Conservation (phyloP, 192 early-diverging fungal species). For the Entomortierella parvispora region DNA sequence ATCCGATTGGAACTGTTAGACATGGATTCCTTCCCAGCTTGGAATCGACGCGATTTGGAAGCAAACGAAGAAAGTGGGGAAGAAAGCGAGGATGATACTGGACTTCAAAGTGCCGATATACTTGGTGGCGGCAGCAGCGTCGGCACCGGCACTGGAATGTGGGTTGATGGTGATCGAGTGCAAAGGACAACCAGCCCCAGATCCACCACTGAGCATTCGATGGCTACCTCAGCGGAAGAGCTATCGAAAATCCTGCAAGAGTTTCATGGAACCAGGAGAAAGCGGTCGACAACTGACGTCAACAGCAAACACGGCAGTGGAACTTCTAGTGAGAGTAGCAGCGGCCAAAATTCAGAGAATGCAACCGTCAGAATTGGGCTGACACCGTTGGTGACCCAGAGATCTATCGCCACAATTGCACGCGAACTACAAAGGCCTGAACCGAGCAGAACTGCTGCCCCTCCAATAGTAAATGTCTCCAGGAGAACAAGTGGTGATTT, state of each 20-base stretch:
- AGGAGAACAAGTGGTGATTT: not conserved
- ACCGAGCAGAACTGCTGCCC: too few relatives aligned
- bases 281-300: not conserved
- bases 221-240: slow-evolving; percentile 9
- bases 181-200: not conserved
- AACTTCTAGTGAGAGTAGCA: slow-evolving; percentile 15
- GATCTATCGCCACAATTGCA: not conserved
- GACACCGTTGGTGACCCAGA: not conserved
- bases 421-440: too few relatives aligned
- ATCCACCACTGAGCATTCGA: not conserved
- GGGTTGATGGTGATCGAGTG: too few relatives aligned
- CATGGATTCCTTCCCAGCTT: slow-evolving; percentile 21
- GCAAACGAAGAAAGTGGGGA: slow-evolving; percentile 34
- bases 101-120: not conserved
- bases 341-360: slow-evolving; percentile 20
- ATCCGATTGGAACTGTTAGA: slow-evolving; percentile 38
- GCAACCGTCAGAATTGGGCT: too few relatives aligned
- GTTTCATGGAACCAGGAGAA: slow-evolving; percentile 4
- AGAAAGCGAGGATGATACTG: slow-evolving; percentile 4
- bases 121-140: not conserved
- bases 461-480: not conserved
- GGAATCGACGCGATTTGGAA: slow-evolving; percentile 24
- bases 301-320: not conserved
- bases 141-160: not conserved
- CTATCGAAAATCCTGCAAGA: slow-evolving; percentile 12